phyloP scores from a whole-genome alignment of 73 alveolate genomes.

The Blepharisma stoltei region DNA sequence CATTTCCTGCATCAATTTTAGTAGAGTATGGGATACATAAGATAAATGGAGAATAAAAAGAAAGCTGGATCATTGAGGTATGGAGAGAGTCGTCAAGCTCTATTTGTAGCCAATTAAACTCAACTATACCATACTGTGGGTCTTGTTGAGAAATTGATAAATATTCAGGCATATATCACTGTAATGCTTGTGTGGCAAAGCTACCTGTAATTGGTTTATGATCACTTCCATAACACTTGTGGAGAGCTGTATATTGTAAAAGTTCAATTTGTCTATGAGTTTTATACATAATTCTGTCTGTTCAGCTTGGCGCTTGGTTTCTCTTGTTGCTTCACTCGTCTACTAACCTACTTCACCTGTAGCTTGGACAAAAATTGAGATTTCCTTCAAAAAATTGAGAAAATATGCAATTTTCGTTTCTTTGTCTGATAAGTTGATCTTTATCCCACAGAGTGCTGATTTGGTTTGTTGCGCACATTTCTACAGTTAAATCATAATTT shows the following conservation, averaged over 20 bases:
- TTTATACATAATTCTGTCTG: constrained; percentile 78
- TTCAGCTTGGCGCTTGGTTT: constrained; percentile 83
- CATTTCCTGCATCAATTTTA: no score
- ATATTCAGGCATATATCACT: background rate
- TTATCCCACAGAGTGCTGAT: constrained; percentile 37
- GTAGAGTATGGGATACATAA: no score
- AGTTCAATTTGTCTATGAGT: constrained; percentile 37
- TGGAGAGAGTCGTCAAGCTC: no score
- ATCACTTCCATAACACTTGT: constrained; percentile 37
- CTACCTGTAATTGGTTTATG: constrained; percentile 55
- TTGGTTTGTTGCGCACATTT: constrained; percentile 35
- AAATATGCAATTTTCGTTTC: constrained; percentile 29
- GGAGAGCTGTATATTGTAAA: constrained; percentile 41
- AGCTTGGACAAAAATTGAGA: constrained; percentile 81
- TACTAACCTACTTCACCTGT: constrained; percentile 52
- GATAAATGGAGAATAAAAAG: no score
- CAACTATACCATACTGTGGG: no score
- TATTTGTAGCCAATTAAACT: no score
- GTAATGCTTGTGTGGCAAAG: background rate
- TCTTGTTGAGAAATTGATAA: background rate
- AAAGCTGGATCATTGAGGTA: no score
- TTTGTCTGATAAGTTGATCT: constrained; percentile 42
- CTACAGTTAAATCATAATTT: constrained; percentile 35
- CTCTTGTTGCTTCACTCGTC: constrained; percentile 52
- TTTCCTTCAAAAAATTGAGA: constrained; percentile 71